A percentile compares a stretch with the other conserved stretches of the same genome.
Conservation (phyloP, 2,329 filamentous ascomycete species). For the Byssochlamys sp. region DNA sequence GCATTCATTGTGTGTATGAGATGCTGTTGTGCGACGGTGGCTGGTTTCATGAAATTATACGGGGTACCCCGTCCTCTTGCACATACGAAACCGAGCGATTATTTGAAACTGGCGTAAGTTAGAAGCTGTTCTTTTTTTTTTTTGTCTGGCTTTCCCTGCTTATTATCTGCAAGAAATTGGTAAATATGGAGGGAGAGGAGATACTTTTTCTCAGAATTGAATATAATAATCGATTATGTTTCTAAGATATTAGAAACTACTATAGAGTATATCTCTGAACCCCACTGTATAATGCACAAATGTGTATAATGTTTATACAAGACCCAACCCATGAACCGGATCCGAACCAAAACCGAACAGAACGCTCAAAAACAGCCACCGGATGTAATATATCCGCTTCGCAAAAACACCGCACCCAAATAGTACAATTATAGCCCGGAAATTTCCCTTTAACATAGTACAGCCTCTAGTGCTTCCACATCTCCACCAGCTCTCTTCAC, state of each 20-base stretch:
- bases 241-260: not conserved
- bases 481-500: conserved; percentile 38
- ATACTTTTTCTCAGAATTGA: not conserved
- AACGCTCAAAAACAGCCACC: not conserved
- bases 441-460: conserved; percentile 22
- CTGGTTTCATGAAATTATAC: not conserved
- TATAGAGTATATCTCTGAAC: not conserved
- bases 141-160: not conserved
- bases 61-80: no score
- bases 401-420: not conserved
- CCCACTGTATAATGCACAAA: not conserved
- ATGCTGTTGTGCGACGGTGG: not conserved
- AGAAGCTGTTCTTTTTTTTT: not conserved
- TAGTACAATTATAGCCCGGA: not conserved
- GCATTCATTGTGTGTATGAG: not conserved
- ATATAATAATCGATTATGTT: not conserved
- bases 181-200: not conserved
- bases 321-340: not conserved
- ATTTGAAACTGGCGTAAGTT: not conserved
- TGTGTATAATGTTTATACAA: not conserved
- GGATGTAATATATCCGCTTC: not conserved
- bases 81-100: no score
- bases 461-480: conserved; percentile 35
- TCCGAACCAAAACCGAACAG: not conserved
- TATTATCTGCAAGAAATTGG: not conserved